phyloP scores from a whole-genome alignment of 202 grass and related monocot genomes.

The Digitaria exilis region DNA sequence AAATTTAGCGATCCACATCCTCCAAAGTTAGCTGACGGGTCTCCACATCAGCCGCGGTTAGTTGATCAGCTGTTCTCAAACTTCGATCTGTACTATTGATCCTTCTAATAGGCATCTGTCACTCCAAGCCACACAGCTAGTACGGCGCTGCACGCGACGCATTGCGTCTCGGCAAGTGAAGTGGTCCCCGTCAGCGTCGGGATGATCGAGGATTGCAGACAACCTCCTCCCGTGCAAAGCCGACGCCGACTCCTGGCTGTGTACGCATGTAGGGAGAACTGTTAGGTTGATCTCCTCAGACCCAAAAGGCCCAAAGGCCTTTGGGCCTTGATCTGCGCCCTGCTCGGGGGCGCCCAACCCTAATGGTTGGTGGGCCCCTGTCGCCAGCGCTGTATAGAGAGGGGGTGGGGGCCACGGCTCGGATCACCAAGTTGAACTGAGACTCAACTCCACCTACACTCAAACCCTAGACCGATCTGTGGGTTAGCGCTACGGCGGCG shows the following conservation, averaged over 20 bases:
- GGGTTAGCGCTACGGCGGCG: too few relatives aligned
- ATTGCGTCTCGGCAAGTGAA: neutral
- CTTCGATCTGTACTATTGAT: neutral
- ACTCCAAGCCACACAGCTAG: neutral
- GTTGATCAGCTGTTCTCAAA: neutral
- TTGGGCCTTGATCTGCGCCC: too few relatives aligned
- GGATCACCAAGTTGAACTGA: too few relatives aligned
- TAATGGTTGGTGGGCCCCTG: too few relatives aligned
- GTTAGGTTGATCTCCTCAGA: too few relatives aligned
- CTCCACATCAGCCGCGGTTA: neutral
- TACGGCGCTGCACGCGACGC: neutral
- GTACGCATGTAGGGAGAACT: neutral
- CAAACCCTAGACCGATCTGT: too few relatives aligned
- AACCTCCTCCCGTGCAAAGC: neutral
- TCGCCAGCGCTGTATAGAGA: too few relatives aligned
- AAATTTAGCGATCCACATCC: neutral
- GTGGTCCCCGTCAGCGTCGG: neutral
- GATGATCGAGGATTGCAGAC: neutral
- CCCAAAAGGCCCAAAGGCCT: too few relatives aligned
- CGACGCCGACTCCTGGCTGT: neutral
- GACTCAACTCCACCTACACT: too few relatives aligned
- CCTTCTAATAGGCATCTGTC: neutral
- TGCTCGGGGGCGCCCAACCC: too few relatives aligned
- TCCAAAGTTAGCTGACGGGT: neutral
- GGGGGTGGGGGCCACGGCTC: too few relatives aligned